Evolutionary conservation across 225 moss, liverwort and hornwort genomes (phyloP).

Genomic region (Marchantia paleacea): DNA sequence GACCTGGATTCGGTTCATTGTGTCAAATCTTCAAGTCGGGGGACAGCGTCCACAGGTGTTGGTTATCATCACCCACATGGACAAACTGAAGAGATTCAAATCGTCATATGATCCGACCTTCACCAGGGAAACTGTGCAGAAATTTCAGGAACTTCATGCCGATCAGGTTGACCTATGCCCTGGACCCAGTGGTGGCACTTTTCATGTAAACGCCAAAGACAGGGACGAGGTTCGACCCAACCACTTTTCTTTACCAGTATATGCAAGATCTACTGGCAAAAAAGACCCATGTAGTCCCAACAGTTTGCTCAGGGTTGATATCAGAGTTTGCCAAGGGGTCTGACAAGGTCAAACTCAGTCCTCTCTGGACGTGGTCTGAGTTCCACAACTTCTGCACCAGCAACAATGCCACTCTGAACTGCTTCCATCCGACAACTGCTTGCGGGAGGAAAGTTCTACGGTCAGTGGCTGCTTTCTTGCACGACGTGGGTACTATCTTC

Average conservation of each 20-base stretch:
- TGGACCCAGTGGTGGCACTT: background rate
- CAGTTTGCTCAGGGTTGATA: background rate
- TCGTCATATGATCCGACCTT: background rate
- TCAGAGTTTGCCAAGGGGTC: background rate
- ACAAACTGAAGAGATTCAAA: background rate
- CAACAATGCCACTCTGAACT: background rate
- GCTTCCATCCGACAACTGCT: background rate
- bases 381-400: background rate
- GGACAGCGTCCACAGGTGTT: background rate
- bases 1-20: background rate
- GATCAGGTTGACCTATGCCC: background rate
- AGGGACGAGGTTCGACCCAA: background rate
- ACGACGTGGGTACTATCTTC: background rate
- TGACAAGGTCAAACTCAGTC: background rate
- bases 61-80: background rate
- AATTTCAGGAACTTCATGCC: background rate
- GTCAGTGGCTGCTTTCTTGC: background rate
- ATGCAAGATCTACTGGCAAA: background rate
- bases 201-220: background rate
- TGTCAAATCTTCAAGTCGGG: background rate
- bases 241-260: background rate
- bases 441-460: background rate
- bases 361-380: background rate
- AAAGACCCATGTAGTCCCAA: background rate
- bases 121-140: background rate